A percentile compares a stretch with the other conserved stretches of the same genome.
phyloP scores from a whole-genome alignment of 176 grass and related monocot genomes.

The Triticum dicoccoides region DNA sequence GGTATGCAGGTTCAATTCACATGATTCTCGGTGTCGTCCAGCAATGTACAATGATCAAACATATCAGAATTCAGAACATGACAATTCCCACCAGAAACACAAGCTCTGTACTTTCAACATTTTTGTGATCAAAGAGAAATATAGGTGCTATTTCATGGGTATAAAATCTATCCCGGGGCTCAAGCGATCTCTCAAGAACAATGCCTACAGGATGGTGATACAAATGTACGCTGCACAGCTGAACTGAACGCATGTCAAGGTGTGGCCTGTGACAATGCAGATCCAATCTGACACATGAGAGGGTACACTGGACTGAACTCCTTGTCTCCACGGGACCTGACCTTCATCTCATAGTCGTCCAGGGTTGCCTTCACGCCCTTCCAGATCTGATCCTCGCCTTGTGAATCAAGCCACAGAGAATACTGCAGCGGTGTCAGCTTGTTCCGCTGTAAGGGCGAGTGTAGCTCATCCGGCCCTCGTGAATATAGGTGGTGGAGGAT shows the following conservation, averaged over 20 bases:
- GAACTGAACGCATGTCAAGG: not conserved
- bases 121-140: constrained; percentile 28
- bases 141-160: constrained; percentile 38
- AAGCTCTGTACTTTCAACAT: constrained; percentile 7
- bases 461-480: constrained; percentile 78
- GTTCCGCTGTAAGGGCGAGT: constrained; percentile 90
- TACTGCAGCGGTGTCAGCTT: constrained; percentile 75
- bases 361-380: constrained; percentile 90
- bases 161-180: constrained; percentile 26
- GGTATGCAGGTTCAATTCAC: not conserved
- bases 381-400: constrained; percentile 93
- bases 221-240: constrained; percentile 15
- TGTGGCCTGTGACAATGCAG: constrained; percentile 39
- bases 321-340: constrained; percentile 65
- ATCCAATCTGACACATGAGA: constrained; percentile 89
- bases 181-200: constrained; percentile 10
- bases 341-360: constrained; percentile 78
- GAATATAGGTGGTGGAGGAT: constrained; percentile 96
- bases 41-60: not conserved
- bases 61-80: constrained; percentile 12
- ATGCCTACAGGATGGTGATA: constrained; percentile 45
- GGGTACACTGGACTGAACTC: constrained; percentile 86
- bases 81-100: constrained; percentile 5
- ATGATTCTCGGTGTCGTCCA: not conserved
- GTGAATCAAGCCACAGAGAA: constrained; percentile 90